phyloP scores from a whole-genome alignment of 345 rosid genomes.

The Syzygium aqueum region DNA sequence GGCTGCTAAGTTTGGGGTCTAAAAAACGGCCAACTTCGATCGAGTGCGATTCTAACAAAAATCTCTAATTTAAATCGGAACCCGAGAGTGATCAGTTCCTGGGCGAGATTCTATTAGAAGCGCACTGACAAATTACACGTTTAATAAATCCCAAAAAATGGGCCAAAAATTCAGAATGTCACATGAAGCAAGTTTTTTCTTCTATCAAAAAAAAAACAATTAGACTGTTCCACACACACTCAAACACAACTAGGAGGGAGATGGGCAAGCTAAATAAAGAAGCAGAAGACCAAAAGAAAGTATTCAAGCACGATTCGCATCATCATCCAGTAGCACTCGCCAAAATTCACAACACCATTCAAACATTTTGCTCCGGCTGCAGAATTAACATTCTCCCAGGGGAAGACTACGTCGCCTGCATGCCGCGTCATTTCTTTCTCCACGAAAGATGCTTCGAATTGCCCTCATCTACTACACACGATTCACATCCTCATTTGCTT shows the following conservation, averaged over 20 bases:
- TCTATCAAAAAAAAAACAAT: too few species aligned
- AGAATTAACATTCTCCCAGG: not conserved
- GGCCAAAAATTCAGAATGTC: too few species aligned
- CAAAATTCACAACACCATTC: not conserved
- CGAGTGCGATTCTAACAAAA: too few species aligned
- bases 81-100: too few species aligned
- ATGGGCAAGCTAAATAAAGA: not conserved
- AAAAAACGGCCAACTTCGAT: too few species aligned
- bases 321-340: constrained; percentile 4
- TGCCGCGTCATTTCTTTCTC: not conserved
- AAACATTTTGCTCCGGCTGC: not conserved
- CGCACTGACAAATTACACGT: too few species aligned
- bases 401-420: not conserved
- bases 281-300: not conserved
- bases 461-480: not conserved
- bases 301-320: not conserved
- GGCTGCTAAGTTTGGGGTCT: too few species aligned
- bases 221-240: not conserved
- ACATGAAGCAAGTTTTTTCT: too few species aligned
- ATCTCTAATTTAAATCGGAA: too few species aligned
- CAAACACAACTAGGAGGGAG: not conserved
- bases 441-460: constrained; percentile 1
- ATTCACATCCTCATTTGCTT: not conserved
- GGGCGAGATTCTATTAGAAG: too few species aligned
- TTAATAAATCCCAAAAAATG: too few species aligned